phyloP scores from a whole-genome alignment of 2,329 filamentous ascomycete genomes.

The Microcera coccophila region DNA sequence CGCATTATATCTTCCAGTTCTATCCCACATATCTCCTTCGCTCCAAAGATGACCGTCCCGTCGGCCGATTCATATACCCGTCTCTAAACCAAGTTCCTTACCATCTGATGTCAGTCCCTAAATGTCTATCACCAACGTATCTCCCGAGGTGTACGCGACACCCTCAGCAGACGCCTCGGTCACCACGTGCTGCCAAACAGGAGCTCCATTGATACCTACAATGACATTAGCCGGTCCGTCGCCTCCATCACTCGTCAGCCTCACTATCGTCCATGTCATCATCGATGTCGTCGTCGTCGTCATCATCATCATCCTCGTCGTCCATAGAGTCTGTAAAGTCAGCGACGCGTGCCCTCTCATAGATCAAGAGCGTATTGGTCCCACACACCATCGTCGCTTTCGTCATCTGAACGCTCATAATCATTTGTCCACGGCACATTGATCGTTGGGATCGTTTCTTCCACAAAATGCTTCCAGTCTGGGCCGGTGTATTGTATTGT shows the following conservation, averaged over 20 bases:
- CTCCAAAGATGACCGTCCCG: no score
- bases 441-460: constrained; percentile 24
- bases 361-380: constrained; percentile 27
- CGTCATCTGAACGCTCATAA: constrained; percentile 6
- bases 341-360: constrained; percentile 3
- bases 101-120: no score
- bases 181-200: no score
- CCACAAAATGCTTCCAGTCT: constrained; percentile 35
- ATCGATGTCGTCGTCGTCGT: constrained; percentile 46
- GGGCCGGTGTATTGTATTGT: constrained; percentile 30
- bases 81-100: no score
- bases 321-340: background rate
- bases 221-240: no score
- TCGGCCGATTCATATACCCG: no score
- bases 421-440: constrained; percentile 10
- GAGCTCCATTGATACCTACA: no score
- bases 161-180: no score
- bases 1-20: no score
- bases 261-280: constrained; percentile 45
- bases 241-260: constrained; percentile 47
- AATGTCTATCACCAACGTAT: no score
- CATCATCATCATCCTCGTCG: background rate
- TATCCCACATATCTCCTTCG: no score
- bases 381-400: constrained; percentile 27
- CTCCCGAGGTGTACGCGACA: no score